Percentiles rank a stretch among this genome's conserved stretches.
These are phyloP conservation scores for Ceratobasidium sp. DNA, from an alignment of 1,284 basidiomycete species.

Conservation along the genomic window DNA sequence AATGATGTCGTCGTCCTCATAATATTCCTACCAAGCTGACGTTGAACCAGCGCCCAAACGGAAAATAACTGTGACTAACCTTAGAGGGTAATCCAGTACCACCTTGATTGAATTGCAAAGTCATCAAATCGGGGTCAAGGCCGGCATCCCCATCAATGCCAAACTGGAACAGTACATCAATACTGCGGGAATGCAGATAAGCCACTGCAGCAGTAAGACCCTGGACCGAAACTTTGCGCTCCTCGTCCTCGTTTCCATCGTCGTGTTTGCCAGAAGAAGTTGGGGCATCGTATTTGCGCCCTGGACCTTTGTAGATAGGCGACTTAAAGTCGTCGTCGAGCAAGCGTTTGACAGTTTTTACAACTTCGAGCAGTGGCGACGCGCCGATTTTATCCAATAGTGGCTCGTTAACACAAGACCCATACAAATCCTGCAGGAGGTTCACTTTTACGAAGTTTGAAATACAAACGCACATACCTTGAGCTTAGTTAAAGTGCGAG, in stretches of 20 bases:
- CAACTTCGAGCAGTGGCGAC: slow-evolving; percentile 71
- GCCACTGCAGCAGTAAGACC: slow-evolving; percentile 84
- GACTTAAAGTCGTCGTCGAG: slow-evolving; percentile 65
- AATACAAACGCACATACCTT: slow-evolving; percentile 55
- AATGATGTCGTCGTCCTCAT: slow-evolving; percentile 79
- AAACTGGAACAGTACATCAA: slow-evolving; percentile 83
- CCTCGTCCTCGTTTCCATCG: slow-evolving; percentile 3
- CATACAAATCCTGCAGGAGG: slow-evolving; percentile 70
- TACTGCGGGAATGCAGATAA: slow-evolving; percentile 89
- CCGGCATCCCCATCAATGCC: slow-evolving; percentile 90
- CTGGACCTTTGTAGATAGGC: slow-evolving; percentile 44
- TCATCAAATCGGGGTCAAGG: slow-evolving; percentile 88
- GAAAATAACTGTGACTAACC: slow-evolving; percentile 58
- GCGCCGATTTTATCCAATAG: slow-evolving; percentile 73
- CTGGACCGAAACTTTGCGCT: slow-evolving; percentile 33
- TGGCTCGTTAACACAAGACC: slow-evolving; percentile 85
- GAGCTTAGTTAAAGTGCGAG: slow-evolving; percentile 81
- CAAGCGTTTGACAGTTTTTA: slow-evolving; percentile 69
- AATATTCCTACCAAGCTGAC: slow-evolving; percentile 78
- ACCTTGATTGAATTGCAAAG: slow-evolving; percentile 88
- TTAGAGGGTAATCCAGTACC: slow-evolving; percentile 90
- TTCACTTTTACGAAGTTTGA: neutral
- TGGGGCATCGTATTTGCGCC: slow-evolving; percentile 41
- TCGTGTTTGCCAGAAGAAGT: slow-evolving; percentile 19
- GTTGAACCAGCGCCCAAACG: neutral